These are phyloP conservation scores for Cryptosporidium felis DNA, from an alignment of 169 alveolate species.

Conservation along the genomic window DNA sequence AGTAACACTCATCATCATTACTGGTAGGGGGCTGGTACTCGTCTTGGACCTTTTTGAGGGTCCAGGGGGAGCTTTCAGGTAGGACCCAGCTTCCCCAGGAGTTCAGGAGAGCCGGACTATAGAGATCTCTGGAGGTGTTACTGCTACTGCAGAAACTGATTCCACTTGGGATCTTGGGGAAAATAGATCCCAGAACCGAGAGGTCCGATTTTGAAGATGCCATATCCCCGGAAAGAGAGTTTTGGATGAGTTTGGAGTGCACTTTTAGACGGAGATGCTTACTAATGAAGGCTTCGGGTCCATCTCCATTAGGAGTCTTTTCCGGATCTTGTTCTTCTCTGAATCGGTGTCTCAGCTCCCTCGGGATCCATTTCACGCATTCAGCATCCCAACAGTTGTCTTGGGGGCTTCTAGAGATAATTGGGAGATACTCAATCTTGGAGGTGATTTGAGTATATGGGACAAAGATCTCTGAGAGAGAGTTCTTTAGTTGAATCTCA, in stretches of 20 bases:
- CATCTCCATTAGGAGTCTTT: not conserved
- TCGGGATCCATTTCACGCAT: conserved; percentile 50
- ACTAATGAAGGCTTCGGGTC: too few species aligned
- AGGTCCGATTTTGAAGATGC: too few species aligned
- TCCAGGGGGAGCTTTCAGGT: conserved; percentile 1
- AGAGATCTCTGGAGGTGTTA: conserved; percentile 21
- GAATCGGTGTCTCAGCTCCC: conserved; percentile 31
- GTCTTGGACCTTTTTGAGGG: conserved; percentile 21
- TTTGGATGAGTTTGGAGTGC: too few species aligned
- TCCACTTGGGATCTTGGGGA: conserved; percentile 42
- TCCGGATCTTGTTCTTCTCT: not conserved
- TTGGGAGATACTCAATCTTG: conserved; percentile 18
- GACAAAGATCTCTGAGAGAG: conserved; percentile 16
- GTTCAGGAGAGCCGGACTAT: not conserved
- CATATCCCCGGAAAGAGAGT: too few species aligned
- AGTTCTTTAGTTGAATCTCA: not conserved
- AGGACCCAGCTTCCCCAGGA: conserved; percentile 33
- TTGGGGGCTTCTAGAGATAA: not conserved
- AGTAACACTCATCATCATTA: conserved; percentile 63
- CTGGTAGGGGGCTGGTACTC: not conserved
- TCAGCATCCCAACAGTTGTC: not conserved
- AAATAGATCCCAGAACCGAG: not conserved
- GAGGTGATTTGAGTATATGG: conserved; percentile 50
- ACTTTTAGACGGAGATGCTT: too few species aligned
- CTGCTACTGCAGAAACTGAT: conserved; percentile 51